These are phyloP conservation scores for Metarhizium rileyi DNA, from an alignment of 2,329 filamentous ascomycete species.

Conservation along the genomic window DNA sequence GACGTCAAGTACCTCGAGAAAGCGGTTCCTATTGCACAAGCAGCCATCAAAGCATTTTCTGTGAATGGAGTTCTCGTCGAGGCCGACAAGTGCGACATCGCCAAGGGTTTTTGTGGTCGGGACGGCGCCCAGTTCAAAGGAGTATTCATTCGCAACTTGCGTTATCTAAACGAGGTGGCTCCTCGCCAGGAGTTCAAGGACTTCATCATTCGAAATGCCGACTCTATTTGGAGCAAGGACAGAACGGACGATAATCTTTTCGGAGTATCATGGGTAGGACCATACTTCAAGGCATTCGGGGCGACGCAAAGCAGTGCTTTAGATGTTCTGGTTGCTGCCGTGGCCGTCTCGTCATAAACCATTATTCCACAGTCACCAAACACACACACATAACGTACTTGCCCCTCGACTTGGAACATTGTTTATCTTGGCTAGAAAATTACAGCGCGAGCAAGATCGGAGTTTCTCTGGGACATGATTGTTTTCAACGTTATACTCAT, in stretches of 20 bases:
- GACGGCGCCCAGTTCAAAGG: slow-evolving; percentile 63
- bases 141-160: slow-evolving; percentile 56
- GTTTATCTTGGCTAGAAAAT: background rate
- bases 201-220: slow-evolving; percentile 52
- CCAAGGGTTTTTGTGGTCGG: slow-evolving; percentile 27
- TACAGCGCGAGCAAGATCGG: background rate
- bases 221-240: slow-evolving; percentile 54
- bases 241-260: slow-evolving; percentile 41
- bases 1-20: slow-evolving; percentile 30
- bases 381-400: background rate
- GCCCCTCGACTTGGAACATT: background rate
- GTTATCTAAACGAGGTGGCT: slow-evolving; percentile 42
- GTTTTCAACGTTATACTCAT: background rate
- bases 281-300: slow-evolving; percentile 40
- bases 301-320: slow-evolving; percentile 55
- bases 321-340: slow-evolving; percentile 56
- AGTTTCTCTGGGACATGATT: background rate
- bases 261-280: slow-evolving; percentile 57
- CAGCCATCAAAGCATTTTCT: slow-evolving; percentile 36
- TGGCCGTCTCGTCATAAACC: slow-evolving; percentile 24
- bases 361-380: background rate
- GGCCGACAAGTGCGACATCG: slow-evolving; percentile 26
- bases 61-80: slow-evolving; percentile 36
- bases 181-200: slow-evolving; percentile 38
- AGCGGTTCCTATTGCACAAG: slow-evolving; percentile 40